Base-by-base conservation (phyloP, 106 monocot species). In the Platanthera zijinensis region DNA sequence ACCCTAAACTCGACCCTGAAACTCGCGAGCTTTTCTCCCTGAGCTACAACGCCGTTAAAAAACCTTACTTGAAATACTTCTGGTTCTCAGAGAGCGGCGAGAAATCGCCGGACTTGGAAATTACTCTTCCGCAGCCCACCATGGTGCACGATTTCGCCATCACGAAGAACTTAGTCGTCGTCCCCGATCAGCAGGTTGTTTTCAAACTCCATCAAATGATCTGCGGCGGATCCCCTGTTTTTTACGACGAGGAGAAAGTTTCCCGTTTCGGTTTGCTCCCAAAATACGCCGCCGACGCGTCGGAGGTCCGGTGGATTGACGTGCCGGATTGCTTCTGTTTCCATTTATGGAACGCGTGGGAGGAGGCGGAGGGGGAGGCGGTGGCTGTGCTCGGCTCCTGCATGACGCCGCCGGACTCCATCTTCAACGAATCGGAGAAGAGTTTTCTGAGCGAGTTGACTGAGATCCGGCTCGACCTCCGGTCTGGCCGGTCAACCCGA, bases 261-360 rank as follows among this genome's bases (percentile, higher is more conserved):
- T 48, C 87, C 25, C 84, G 94, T 1, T 94, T 94, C 75, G 94
- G 94, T 0, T 28, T 94, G 5, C 82, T 94, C 5, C 88, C 90
- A 6, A 94, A 83, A 75, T 84, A 90, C 73, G 90, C 86, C 17
- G 56, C 70, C n/a, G 80, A 84, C 75, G 69, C 79, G 25, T 56
- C 78, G 32, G 85, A 84, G 57, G 85, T 94, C 46, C 56, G 12
- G 53, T 94, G 94, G 94, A 76, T 94, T 50, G 90, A 88, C 72
- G 94, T 94, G 30, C 94, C 94, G 8, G 90, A 89, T 22, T 94
- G 94, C 90, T 94, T 94, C 88, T 94, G 94, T 82, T 94, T 94
- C 84, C 94, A 94, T 61, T 78, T 90, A 8, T 94, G 94, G 94
- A 94, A 94, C 68, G 83, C 94, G 19, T 94, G 94, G 94, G 94